Evolutionary conservation across 2,329 filamentous ascomycete genomes (phyloP).

Genomic region (Xylaria polymorpha): DNA sequence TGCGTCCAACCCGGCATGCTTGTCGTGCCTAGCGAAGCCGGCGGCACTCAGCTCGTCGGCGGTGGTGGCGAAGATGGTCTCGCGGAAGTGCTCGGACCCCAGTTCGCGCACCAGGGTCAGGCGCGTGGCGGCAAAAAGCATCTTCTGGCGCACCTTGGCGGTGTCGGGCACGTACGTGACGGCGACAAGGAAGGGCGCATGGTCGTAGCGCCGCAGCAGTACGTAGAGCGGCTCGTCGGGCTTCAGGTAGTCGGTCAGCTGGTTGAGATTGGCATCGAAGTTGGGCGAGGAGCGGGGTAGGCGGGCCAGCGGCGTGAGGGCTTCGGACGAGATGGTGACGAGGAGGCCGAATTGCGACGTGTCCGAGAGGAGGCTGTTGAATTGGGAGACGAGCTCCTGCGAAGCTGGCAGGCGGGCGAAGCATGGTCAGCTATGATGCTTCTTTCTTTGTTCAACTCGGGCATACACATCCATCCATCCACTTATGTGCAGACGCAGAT

Average conservation of each 20-base stretch:
- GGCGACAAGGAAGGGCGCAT: constrained; percentile 70
- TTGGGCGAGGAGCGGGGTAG: constrained; percentile 64
- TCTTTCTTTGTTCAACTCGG: not conserved
- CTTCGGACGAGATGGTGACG: constrained; percentile 75
- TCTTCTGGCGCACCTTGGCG: constrained; percentile 85
- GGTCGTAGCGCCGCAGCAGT: constrained; percentile 75
- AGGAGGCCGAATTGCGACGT: constrained; percentile 75
- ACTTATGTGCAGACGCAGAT: not conserved
- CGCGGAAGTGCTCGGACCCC: constrained; percentile 80
- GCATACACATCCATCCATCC: not conserved
- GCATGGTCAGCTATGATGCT: constrained; percentile 12
- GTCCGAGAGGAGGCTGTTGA: constrained; percentile 74
- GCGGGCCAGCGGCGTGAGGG: constrained; percentile 70
- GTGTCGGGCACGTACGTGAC: constrained; percentile 83
- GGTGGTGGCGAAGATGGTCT: constrained; percentile 78
- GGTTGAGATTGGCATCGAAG: constrained; percentile 73
- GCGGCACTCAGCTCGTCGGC: constrained; percentile 74
- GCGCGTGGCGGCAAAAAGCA: constrained; percentile 83
- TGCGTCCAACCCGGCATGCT: constrained; percentile 71
- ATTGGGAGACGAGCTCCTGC: constrained; percentile 78
- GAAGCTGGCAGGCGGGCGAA: constrained; percentile 66
- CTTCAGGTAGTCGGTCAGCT: constrained; percentile 72
- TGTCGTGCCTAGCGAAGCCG: constrained; percentile 79
- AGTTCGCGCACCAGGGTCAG: constrained; percentile 81
- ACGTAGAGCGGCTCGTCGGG: constrained; percentile 77